Evolutionary conservation across 371 early-diverging fungal genomes (phyloP).

Genomic region (Apophysomyces elegans): DNA sequence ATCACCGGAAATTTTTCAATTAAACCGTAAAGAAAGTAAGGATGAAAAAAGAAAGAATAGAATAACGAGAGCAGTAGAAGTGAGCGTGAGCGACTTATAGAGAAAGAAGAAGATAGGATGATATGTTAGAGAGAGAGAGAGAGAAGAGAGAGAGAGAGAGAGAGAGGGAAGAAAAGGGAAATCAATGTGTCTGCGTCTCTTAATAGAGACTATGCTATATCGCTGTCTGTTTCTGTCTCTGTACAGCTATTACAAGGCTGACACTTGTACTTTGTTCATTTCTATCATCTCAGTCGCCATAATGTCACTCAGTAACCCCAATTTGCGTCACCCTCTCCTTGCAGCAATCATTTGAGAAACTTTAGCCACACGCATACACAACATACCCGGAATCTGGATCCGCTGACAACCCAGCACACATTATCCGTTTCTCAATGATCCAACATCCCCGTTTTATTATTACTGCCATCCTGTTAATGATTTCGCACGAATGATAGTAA

Average conservation of each 20-base stretch:
- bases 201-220: neutral
- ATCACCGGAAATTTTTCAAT: neutral
- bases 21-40: neutral
- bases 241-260: neutral
- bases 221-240: neutral
- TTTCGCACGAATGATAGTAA: too few relatives aligned
- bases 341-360: neutral
- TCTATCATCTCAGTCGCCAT: too few relatives aligned
- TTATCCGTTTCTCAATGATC: too few relatives aligned
- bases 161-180: neutral
- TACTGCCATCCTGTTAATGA: too few relatives aligned
- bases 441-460: too few relatives aligned
- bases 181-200: too few relatives aligned
- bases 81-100: neutral
- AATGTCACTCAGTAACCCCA: neutral
- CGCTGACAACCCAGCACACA: too few relatives aligned
- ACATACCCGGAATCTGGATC: too few relatives aligned
- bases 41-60: neutral
- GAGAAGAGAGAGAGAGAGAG: neutral
- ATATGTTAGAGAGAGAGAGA: neutral
- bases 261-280: neutral
- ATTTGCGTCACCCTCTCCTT: conserved; percentile 3
- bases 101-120: neutral
- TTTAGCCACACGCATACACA: conserved; percentile 6
- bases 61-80: neutral